Percentiles rank a stretch among this genome's conserved stretches.
Conservation (phyloP, 371 early-diverging fungal genomes). For the Apophysomyces elegans region DNA sequence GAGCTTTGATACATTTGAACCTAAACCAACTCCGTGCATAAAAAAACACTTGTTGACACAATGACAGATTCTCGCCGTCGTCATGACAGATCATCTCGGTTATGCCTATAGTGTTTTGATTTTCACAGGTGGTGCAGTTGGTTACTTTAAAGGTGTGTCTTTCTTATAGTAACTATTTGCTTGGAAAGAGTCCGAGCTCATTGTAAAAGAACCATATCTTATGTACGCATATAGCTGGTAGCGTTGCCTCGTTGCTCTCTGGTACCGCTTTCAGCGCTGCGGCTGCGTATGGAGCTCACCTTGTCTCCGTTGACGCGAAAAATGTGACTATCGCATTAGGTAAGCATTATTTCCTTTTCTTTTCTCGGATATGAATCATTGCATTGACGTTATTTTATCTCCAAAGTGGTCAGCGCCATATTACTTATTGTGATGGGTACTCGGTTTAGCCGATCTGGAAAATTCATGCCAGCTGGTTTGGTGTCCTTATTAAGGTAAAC, state of each 20-base stretch:
- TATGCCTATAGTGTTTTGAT: constrained; percentile 43
- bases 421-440: constrained; percentile 62
- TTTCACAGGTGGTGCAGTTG: constrained; percentile 47
- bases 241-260: constrained; percentile 46
- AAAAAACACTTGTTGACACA: too few relatives aligned
- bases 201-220: too few relatives aligned
- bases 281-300: constrained; percentile 46
- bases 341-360: constrained; percentile 19
- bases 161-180: too few relatives aligned
- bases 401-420: constrained; percentile 38
- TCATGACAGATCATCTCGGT: constrained; percentile 50
- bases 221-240: constrained; percentile 42
- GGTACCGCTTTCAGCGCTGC: constrained; percentile 47
- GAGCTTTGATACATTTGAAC: too few relatives aligned
- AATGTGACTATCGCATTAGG: constrained; percentile 49
- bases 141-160: constrained; percentile 48
- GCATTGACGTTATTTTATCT: too few relatives aligned
- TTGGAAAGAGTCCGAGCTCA: too few relatives aligned
- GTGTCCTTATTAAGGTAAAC: constrained; percentile 53
- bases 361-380: too few relatives aligned
- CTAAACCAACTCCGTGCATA: too few relatives aligned
- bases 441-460: constrained; percentile 56
- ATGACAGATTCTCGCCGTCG: background rate
- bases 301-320: constrained; percentile 47
- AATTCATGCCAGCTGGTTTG: constrained; percentile 70